Percentiles rank a stretch among this genome's conserved stretches.
phyloP scores from a whole-genome alignment of 1,139 yeast species.

The Yamadazyma oceani region DNA sequence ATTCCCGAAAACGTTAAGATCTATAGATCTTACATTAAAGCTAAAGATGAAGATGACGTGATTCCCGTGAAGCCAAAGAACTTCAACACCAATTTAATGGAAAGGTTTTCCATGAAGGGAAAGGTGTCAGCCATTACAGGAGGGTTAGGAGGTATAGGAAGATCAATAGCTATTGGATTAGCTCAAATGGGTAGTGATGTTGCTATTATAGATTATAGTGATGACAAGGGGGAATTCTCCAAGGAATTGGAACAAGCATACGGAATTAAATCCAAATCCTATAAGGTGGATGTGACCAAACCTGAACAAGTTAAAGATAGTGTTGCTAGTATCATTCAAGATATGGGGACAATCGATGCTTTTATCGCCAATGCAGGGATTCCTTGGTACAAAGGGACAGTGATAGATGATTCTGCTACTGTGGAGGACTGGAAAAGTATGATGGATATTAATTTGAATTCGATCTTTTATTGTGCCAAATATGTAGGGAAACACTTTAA shows the following conservation, averaged over 20 bases:
- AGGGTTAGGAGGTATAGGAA: constrained; percentile 79
- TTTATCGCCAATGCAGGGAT: constrained; percentile 89
- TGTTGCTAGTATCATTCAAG: constrained; percentile 54
- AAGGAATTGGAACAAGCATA: constrained; percentile 52
- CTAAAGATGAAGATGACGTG: constrained; percentile 20
- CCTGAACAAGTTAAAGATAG: constrained; percentile 56
- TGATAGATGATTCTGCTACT: constrained; percentile 50
- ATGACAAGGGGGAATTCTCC: constrained; percentile 40
- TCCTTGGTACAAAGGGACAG: constrained; percentile 75
- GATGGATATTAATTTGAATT: constrained; percentile 54
- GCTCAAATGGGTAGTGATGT: constrained; percentile 90
- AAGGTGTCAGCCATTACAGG: constrained; percentile 83
- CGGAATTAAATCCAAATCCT: constrained; percentile 62
- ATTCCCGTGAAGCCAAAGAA: constrained; percentile 26
- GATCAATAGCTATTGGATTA: constrained; percentile 73
- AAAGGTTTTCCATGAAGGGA: constrained; percentile 62
- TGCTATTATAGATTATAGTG: constrained; percentile 67
- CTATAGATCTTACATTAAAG: constrained; percentile 22
- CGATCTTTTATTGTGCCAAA: constrained; percentile 60
- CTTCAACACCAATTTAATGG: constrained; percentile 30
- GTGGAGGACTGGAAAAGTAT: constrained; percentile 52
- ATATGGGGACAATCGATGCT: constrained; percentile 71
- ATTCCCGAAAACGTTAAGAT: constrained; percentile 4
- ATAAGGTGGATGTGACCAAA: constrained; percentile 64
- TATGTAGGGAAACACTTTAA: constrained; percentile 52